Evolutionary conservation across 352 stramenopile genomes (phyloP).

Genomic region (Phytophthora vignae): DNA sequence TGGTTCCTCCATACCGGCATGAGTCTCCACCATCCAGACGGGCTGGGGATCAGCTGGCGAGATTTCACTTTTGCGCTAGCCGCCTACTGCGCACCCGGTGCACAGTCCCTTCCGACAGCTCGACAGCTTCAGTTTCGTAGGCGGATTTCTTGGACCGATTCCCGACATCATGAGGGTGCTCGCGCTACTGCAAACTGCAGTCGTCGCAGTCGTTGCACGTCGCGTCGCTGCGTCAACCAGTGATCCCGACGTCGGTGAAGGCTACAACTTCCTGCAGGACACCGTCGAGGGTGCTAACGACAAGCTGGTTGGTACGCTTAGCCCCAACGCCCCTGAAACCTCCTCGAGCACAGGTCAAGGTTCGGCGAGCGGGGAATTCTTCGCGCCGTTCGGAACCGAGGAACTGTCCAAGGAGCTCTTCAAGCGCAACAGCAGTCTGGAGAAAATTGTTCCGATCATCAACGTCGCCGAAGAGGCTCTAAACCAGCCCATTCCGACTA

Average conservation of each 20-base stretch:
- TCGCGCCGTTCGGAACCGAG: constrained; percentile 53
- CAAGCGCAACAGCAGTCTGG: constrained; percentile 49
- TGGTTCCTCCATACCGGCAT: neutral
- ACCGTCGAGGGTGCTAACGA: constrained; percentile 20
- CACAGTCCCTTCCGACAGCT: neutral
- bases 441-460: constrained; percentile 60
- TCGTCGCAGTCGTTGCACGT: constrained; percentile 1
- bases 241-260: constrained; percentile 29
- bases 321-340: constrained; percentile 1
- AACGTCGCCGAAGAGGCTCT: constrained; percentile 65
- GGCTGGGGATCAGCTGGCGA: neutral
- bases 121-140: too few relatives aligned
- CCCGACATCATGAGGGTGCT: constrained; percentile 24
- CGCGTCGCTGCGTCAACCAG: neutral
- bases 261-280: constrained; percentile 21
- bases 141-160: constrained; percentile 14
- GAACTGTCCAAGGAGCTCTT: constrained; percentile 55
- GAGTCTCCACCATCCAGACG: neutral
- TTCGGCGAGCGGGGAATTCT: constrained; percentile 23
- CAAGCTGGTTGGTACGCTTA: constrained; percentile 22
- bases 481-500: constrained; percentile 75
- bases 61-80: neutral
- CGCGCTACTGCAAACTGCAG: constrained; percentile 9
- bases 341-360: constrained; percentile 7
- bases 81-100: neutral